These are phyloP conservation scores for Vararia minispora DNA, from an alignment of 768 basidiomycete species.

Conservation along the genomic window DNA sequence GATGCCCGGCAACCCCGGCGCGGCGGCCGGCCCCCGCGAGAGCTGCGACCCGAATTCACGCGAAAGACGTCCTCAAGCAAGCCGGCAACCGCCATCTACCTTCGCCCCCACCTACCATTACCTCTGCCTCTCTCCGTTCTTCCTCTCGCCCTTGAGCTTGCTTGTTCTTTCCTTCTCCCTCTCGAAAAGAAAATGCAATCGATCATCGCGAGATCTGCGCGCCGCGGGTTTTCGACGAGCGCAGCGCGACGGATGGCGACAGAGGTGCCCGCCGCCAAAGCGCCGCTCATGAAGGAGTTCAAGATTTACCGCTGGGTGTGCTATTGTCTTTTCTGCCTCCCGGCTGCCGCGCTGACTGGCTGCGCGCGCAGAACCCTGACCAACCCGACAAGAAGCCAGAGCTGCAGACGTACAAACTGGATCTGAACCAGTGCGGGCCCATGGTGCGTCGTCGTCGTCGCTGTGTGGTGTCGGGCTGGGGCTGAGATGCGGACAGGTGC, in stretches of 20 bases:
- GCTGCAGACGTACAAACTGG: constrained; percentile 84
- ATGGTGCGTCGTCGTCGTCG: constrained; percentile 47
- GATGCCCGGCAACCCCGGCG: too few relatives aligned
- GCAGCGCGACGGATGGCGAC: constrained; percentile 22
- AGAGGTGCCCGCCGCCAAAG: constrained; percentile 56
- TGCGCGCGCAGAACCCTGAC: constrained; percentile 72
- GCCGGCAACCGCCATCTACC: too few relatives aligned
- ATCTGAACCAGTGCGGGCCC: constrained; percentile 90
- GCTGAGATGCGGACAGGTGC: constrained; percentile 33
- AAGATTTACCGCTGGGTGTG: constrained; percentile 97
- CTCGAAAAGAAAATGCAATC: neutral
- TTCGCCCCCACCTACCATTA: too few relatives aligned
- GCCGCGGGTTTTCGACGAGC: constrained; percentile 21
- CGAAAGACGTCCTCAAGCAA: too few relatives aligned
- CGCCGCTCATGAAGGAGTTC: constrained; percentile 81
- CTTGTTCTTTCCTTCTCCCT: neutral
- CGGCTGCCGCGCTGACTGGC: constrained; percentile 2
- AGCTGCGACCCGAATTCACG: too few relatives aligned
- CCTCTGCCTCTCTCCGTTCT: neutral
- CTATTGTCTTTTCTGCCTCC: constrained; percentile 8
- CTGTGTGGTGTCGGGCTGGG: too few relatives aligned
- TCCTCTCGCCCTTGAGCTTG: neutral
- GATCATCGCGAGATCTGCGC: neutral
- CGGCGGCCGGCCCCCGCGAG: too few relatives aligned
- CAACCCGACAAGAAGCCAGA: constrained; percentile 84